Evolutionary conservation across 306 rosid genomes (phyloP), one percentile per base, ranked within the genome.

Genomic region (Lupinus albus): DNA sequence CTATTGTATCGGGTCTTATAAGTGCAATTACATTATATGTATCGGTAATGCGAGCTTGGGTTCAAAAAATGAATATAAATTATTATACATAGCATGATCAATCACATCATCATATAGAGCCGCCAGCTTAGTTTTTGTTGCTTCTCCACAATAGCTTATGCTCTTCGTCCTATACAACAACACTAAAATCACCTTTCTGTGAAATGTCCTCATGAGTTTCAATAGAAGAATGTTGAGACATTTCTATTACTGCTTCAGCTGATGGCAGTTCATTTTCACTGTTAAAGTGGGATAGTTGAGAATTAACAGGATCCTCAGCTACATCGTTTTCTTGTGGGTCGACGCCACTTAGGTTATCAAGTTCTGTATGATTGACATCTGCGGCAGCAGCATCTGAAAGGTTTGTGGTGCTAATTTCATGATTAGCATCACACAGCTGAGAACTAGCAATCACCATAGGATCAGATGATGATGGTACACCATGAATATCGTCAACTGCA

Each of bases 141-240:
- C 88, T 74, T 77, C 77, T 66, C 80, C 82, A 84, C 76, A 53
- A 78, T 73, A 68, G 30, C 72, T 79, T 74, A 53, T 53, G 44
- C 66, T 72, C 79, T 72, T 66, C 50, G 75, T 49, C 46, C 85
- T 77, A 85, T 76, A 79, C 87, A 83, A 84, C 81, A 72, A 89
- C 80, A 81, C 84, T 71, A 85, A 86, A 80, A 74, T 82, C 86
- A 71, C 88, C 89, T 66, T 83, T 84, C 68, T 83, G 86, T 30
- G 85, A 76, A 60, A 87, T 82, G 74, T 86, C 93, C 72, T 82
- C 86, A 58, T 76, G 70, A 75, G 78, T 67, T 76, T 81, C 90
- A 72, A 84, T 75, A 55, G 92, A 78, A 71, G 91, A 74, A 44
- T 84, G 85, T 21, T 82, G 83, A 78, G 83, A 59, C 76, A 67